A percentile compares a stretch with the other conserved stretches of the same genome.
phyloP scores from a whole-genome alignment of 495 filamentous ascomycete genomes.

The Aspergillus campestris region DNA sequence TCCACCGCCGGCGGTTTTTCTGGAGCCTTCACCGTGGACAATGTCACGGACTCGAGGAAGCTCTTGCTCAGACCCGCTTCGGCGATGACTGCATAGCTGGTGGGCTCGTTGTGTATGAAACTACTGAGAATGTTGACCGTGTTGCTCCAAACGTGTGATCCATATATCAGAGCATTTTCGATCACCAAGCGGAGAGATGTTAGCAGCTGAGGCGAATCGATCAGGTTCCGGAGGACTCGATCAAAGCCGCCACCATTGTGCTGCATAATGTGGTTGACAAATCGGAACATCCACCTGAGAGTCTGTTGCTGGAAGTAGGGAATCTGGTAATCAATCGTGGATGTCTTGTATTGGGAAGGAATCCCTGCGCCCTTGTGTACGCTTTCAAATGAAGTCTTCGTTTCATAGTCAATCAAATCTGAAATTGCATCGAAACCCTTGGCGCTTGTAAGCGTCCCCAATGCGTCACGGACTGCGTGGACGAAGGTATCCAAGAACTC shows the following conservation, averaged over 20 bases:
- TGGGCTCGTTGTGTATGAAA: conserved; percentile 98
- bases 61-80: conserved; percentile 86
- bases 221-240: conserved; percentile 80
- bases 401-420: conserved; percentile 72
- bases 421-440: conserved; percentile 82
- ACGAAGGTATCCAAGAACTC: conserved; percentile 80
- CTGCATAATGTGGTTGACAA: conserved; percentile 90
- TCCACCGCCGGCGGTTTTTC: conserved; percentile 25
- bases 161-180: conserved; percentile 66
- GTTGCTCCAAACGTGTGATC: conserved; percentile 88
- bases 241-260: conserved; percentile 80
- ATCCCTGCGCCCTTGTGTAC: conserved; percentile 64
- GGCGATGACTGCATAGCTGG: conserved; percentile 88
- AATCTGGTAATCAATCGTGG: conserved; percentile 82
- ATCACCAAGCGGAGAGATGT: conserved; percentile 73
- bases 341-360: conserved; percentile 65
- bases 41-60: conserved; percentile 73
- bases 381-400: conserved; percentile 57
- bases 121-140: conserved; percentile 83
- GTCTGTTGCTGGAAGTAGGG: conserved; percentile 88
- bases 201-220: conserved; percentile 82
- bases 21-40: conserved; percentile 26
- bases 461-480: conserved; percentile 70
- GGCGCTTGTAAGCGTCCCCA: conserved; percentile 66
- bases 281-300: conserved; percentile 88